These are phyloP conservation scores for Lipomyces chichibuensis DNA, from an alignment of 805 yeast genomes.

Conservation along the genomic window DNA sequence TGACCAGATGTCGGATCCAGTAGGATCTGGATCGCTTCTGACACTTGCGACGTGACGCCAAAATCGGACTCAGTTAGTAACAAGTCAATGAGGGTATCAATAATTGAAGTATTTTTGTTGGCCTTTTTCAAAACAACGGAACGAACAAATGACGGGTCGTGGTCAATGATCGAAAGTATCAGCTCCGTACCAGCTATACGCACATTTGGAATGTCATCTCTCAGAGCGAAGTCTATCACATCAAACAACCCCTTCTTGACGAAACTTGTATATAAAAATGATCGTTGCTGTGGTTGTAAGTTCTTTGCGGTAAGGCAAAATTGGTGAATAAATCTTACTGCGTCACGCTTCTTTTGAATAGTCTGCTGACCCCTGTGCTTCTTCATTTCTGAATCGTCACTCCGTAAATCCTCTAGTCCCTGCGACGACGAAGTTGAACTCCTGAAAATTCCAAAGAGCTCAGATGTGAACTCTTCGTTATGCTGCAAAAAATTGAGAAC, in stretches of 20 bases:
- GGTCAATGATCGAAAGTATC: conserved; percentile 78
- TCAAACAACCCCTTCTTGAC: conserved; percentile 70
- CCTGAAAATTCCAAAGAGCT: conserved; percentile 62
- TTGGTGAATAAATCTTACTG: conserved; percentile 78
- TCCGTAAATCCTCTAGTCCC: not conserved
- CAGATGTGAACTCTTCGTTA: conserved; percentile 55
- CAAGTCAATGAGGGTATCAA: conserved; percentile 54
- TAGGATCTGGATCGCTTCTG: conserved; percentile 76
- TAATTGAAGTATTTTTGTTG: conserved; percentile 38
- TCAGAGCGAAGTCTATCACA: conserved; percentile 72
- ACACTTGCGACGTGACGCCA: conserved; percentile 79
- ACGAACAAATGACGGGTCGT: conserved; percentile 56
- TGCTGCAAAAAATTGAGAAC: conserved; percentile 63
- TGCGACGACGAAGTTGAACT: conserved; percentile 6
- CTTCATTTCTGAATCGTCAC: conserved; percentile 18
- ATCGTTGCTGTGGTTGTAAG: conserved; percentile 61
- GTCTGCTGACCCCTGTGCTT: not conserved
- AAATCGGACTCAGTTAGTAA: conserved; percentile 64
- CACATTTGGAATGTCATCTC: conserved; percentile 51
- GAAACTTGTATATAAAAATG: conserved; percentile 64
- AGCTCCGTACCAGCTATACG: conserved; percentile 79
- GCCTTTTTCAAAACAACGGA: conserved; percentile 14
- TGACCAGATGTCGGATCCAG: conserved; percentile 56
- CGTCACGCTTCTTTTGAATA: conserved; percentile 58
- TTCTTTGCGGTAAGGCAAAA: conserved; percentile 74